Base-by-base conservation (phyloP, 352 stramenopile genomes). In the Pythium biforme region DNA sequence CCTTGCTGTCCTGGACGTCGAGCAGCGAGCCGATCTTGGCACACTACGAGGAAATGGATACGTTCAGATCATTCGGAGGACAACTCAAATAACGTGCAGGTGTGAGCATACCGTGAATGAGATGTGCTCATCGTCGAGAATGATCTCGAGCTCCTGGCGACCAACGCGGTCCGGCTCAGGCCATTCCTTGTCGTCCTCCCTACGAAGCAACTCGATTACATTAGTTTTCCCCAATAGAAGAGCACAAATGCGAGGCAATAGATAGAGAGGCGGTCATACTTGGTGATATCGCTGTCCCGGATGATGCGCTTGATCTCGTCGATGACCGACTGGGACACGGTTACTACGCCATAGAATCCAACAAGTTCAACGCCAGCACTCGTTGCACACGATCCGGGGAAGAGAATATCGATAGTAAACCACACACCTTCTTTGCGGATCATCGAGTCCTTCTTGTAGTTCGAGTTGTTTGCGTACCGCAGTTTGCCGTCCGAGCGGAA, bases 391-490 rank as follows among this genome's bases (percentile, higher is more conserved):
- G 37, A 43, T 43, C 37, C 17, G 19, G 37, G n/a, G n/a, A n/a
- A n/a, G n/a, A n/a, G n/a, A n/a, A n/a, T n/a, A n/a, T n/a, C n/a
- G n/a, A n/a, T n/a, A n/a, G n/a, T n/a, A 9, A 66, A 14, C 15
- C 9, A 29, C 27, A 61, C 17, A 97, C 90, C 86, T 90, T 99
- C 93, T 83, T 98, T 98, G 37, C 94, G 83, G 73, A 99, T 99
- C 81, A 99, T 98, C 9, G 88, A 93, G 69, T 98, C 95, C 62
- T 98, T 96, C 76, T 98, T 98, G 77, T 99, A 99, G 81, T 98
- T 98, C 41, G 92, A 98, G 76, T 98, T 98, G 79, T 99, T 99
- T 29, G 94, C 94, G 66, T 99, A 99, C 37, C 94, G 86, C 27
- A 99, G 79, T 66, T 90, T 95, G 39, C 88, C 89, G 62, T 94